Percentiles rank a stretch among this genome's conserved stretches.
Conservation (phyloP, 139 green algal genomes). For the Microglena sp. region DNA sequence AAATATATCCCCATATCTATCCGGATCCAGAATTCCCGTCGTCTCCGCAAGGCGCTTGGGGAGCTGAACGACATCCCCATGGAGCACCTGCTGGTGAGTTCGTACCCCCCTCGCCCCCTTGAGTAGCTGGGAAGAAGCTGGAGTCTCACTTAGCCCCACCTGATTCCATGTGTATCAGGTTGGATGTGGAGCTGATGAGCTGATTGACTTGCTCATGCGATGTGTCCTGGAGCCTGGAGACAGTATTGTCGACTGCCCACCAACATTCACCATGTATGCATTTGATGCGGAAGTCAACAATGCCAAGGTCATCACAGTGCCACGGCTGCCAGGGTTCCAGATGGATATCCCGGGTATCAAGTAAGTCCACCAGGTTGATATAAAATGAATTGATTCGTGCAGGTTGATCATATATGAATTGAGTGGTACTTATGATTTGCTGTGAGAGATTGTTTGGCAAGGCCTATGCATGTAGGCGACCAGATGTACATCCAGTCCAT, state of each 20-base stretch:
- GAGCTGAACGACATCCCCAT: slow-evolving; percentile 58
- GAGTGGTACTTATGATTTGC: too few relatives aligned
- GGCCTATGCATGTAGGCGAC: too few relatives aligned
- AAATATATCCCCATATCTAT: slow-evolving; percentile 94
- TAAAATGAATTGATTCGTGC: not conserved
- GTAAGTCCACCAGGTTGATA: slow-evolving; percentile 26
- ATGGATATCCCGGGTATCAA: slow-evolving; percentile 76
- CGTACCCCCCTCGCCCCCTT: not conserved
- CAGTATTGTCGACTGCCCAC: slow-evolving; percentile 49
- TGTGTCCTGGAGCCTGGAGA: slow-evolving; percentile 89
- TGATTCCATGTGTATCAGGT: slow-evolving; percentile 51
- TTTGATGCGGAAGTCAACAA: slow-evolving; percentile 95
- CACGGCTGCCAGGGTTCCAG: slow-evolving; percentile 69
- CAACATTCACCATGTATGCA: slow-evolving; percentile 72
- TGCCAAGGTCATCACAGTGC: slow-evolving; percentile 74
- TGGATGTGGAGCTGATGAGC: slow-evolving; percentile 87
- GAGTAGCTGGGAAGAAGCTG: not conserved
- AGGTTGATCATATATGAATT: too few relatives aligned
- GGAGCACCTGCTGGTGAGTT: slow-evolving; percentile 85
- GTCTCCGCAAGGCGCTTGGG: slow-evolving; percentile 65
- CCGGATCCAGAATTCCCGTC: slow-evolving; percentile 88
- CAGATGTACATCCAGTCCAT: too few relatives aligned
- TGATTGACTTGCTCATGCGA: slow-evolving; percentile 93
- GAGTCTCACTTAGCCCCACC: not conserved
- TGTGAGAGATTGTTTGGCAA: too few relatives aligned